Base-by-base conservation (phyloP, 192 early-diverging fungal genomes). In the Rhizophagus clarus region DNA sequence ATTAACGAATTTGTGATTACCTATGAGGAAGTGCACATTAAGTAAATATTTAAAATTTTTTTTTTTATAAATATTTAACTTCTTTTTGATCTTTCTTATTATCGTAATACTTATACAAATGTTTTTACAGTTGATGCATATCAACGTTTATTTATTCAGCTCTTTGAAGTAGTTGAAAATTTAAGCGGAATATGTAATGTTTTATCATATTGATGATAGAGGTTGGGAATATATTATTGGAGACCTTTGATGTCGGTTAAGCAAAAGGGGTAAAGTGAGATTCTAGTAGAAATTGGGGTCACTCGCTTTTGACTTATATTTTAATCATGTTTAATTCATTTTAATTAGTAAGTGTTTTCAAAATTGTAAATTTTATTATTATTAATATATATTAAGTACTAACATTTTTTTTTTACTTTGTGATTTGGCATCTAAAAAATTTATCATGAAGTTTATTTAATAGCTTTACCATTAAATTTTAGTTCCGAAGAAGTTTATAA, bases 241-340 rank as follows among this genome's bases (percentile, higher is more conserved):
- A 7, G 40, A 71, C 45, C 45, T 10, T 71, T 9, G 40, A 71
- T 22, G 40, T 20, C 7, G 69, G 8, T 42, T 3, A 71, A 40
- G 69, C 40, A 34, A 71, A 42, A 42, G 40, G 40, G 4, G 1
- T 9, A 42, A n/a, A 34, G 12, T 22, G 26, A n/a, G 32, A 71
- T 71, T 1, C 15, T 40, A n/a, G n/a, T 20, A 42, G 45, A 42
- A 22, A 71, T 37, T 37, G 28, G 40, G 69, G 45, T 24, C 26
- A n/a, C n/a, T n/a, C 32, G 22, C 40, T 45, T 37, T 71, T 71
- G n/a, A 71, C 40, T 24, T 45, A 71, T 71, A 71, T 71, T 71
- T 71, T 71, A 71, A 22, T 71, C 40, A 42, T 71, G 17, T 20
- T 45, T n/a, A 20, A 24, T 71, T 20, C 40, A 71, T 24, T 71